Evolutionary conservation across 2,329 filamentous ascomycete genomes (phyloP).

Genomic region (Penicillium italicum): DNA sequence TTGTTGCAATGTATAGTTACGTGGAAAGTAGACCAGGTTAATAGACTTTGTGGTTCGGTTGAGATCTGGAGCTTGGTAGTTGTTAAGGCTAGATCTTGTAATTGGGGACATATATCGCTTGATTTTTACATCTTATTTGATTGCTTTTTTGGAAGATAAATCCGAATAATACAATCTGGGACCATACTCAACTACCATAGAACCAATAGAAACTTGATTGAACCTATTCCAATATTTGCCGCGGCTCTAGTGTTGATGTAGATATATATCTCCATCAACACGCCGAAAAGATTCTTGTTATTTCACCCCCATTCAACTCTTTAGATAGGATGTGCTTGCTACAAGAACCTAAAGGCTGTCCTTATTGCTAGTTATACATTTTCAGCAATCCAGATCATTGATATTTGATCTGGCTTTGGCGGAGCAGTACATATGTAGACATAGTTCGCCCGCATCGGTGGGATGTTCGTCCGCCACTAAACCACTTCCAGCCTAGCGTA

Average conservation of each 20-base stretch:
- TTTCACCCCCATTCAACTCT: too few species aligned
- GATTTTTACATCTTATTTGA: too few species aligned
- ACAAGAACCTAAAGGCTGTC: background rate
- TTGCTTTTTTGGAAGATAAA: too few species aligned
- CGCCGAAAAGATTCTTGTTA: background rate
- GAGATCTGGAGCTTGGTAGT: background rate
- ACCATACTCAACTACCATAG: background rate
- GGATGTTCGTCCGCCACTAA: background rate
- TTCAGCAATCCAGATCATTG: background rate
- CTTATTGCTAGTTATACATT: background rate
- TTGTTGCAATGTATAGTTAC: background rate
- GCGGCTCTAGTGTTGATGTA: background rate
- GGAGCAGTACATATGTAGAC: too few species aligned
- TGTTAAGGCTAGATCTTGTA: background rate
- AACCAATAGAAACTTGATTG: background rate
- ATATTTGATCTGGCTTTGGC: background rate
- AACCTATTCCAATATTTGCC: background rate
- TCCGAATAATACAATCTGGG: background rate
- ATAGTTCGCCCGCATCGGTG: background rate
- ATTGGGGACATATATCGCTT: background rate
- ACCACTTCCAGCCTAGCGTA: background rate
- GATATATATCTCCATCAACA: background rate
- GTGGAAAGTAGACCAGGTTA: background rate
- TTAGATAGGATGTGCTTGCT: background rate
- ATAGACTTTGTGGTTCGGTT: background rate